Percentiles rank a stretch among this genome's conserved stretches.
These are phyloP conservation scores for Neoboletus brunneissimus DNA, from an alignment of 768 basidiomycete genomes.

Conservation along the genomic window DNA sequence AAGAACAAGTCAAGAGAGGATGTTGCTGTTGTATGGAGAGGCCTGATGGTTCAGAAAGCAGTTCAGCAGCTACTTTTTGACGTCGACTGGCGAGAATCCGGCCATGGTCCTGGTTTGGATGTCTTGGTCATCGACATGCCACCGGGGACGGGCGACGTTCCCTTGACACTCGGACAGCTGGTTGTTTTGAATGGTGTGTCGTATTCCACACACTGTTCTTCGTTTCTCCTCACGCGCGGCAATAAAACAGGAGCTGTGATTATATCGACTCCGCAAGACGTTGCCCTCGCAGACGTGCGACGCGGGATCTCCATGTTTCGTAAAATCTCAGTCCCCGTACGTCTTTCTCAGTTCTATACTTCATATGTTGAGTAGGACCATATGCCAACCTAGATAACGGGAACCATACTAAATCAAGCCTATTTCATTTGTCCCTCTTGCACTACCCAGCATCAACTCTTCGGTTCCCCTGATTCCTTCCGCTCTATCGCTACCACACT, in stretches of 20 bases:
- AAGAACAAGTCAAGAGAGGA: conserved; percentile 56
- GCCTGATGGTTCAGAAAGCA: conserved; percentile 97
- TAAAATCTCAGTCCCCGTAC: conserved; percentile 83
- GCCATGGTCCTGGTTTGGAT: conserved; percentile 55
- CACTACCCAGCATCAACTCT: conserved; percentile 57
- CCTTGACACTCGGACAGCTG: conserved; percentile 85
- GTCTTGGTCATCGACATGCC: conserved; percentile 94
- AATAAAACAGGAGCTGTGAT: conserved; percentile 73
- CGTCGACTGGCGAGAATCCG: conserved; percentile 73
- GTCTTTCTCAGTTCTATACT: conserved; percentile 21
- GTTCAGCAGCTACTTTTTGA: conserved; percentile 96
- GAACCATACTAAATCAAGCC: conserved; percentile 85
- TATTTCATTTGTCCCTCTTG: conserved; percentile 80
- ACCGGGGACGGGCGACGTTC: conserved; percentile 95
- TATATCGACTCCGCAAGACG: conserved; percentile 93
- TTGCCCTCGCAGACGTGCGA: conserved; percentile 86
- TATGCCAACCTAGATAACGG: conserved; percentile 60
- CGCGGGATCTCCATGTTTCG: conserved; percentile 93
- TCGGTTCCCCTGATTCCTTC: conserved; percentile 70
- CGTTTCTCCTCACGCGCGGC: background rate
- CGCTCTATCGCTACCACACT: conserved; percentile 55
- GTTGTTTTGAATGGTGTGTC: conserved; percentile 75
- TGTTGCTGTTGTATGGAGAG: conserved; percentile 90
- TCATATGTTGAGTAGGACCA: background rate
- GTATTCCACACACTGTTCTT: background rate